phyloP scores from a whole-genome alignment of 2,329 filamentous ascomycete genomes.

The Fusarium pininemorale region DNA sequence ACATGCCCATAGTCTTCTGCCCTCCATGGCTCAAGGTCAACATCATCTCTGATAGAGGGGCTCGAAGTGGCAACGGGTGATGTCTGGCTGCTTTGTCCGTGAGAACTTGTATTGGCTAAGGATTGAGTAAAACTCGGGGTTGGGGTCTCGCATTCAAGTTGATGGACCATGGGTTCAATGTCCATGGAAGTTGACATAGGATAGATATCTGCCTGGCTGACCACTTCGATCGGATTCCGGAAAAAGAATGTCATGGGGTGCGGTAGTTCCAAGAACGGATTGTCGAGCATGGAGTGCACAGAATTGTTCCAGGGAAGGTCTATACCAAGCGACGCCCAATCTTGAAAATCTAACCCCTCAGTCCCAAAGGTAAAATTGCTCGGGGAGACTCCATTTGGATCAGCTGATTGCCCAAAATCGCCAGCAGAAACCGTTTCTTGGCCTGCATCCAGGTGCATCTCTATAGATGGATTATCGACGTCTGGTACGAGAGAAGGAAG shows the following conservation, averaged over 20 bases:
- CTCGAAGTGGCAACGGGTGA: too few relatives aligned
- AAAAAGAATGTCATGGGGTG: background rate
- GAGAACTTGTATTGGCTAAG: background rate
- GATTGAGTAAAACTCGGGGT: background rate
- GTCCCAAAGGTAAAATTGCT: background rate
- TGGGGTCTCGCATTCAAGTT: background rate
- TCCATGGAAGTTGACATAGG: background rate
- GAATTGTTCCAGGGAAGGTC: background rate
- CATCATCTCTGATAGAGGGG: background rate
- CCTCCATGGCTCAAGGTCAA: background rate
- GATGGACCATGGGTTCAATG: background rate
- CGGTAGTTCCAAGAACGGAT: background rate
- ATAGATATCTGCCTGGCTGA: too few relatives aligned
- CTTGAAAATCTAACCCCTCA: background rate
- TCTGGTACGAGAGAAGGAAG: background rate
- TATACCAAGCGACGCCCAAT: background rate
- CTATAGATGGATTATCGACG: background rate
- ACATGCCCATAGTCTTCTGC: background rate
- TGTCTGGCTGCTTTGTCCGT: background rate
- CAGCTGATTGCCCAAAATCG: too few relatives aligned
- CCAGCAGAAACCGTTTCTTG: background rate
- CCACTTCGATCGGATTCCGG: background rate
- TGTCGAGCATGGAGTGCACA: background rate
- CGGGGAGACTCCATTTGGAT: background rate
- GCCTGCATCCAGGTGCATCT: background rate